Conservation (phyloP, 257 asterid species). For the Echites panduratus region DNA sequence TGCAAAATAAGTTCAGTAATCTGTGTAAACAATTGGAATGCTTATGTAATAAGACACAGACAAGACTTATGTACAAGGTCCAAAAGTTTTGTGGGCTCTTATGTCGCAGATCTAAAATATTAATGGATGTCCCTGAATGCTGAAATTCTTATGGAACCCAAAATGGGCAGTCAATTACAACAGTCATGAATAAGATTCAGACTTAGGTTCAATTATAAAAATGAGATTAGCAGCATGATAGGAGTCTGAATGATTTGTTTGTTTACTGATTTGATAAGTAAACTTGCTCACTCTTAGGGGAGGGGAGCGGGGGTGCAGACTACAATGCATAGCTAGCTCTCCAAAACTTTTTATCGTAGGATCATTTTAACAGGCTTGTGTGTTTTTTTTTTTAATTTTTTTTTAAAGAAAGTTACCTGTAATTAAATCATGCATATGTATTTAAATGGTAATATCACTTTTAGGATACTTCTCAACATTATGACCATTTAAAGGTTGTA, state of each 20-base stretch:
- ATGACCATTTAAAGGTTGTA: background rate
- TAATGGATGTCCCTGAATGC: background rate
- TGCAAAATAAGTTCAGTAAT: background rate
- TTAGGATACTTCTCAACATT: background rate
- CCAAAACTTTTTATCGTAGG: background rate
- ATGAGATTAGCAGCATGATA: background rate
- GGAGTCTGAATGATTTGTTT: background rate
- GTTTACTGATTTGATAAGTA: too few relatives aligned
- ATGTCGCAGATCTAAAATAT: background rate
- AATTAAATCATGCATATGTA: background rate
- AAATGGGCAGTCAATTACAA: background rate
- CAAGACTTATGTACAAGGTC: background rate
- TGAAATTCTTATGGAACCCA: background rate
- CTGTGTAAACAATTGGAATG: background rate
- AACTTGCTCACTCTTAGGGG: too few relatives aligned
- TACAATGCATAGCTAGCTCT: too few relatives aligned
- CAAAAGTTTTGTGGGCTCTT: background rate
- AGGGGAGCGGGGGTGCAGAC: too few relatives aligned
- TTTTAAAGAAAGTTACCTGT: background rate
- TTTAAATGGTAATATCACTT: background rate
- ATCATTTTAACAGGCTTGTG: background rate
- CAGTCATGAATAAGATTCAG: background rate
- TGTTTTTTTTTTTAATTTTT: too few relatives aligned
- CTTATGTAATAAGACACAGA: background rate
- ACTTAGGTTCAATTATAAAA: background rate